Base-by-base conservation (phyloP, 75 land plant species). In the Cupressus sempervirens region DNA sequence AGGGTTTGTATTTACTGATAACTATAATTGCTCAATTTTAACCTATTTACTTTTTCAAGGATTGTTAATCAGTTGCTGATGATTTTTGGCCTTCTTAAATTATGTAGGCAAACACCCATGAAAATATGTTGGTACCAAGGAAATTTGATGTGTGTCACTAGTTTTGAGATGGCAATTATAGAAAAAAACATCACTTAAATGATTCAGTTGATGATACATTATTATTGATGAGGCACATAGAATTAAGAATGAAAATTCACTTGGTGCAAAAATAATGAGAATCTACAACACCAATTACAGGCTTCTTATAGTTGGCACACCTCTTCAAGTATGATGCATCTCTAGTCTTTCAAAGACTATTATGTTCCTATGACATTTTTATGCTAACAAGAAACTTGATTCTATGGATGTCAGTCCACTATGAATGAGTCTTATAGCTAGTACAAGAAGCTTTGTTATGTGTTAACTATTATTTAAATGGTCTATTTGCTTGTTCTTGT, bases 201-300 rank as follows among this genome's bases (percentile, higher is more conserved):
- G n/a, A n/a, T n/a, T n/a, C n/a, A n/a, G n/a, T n/a, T n/a, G n/a
- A n/a, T n/a, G 99, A 18, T 98, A 98, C 85, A 93, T 98, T 54
- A 96, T 98, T 23, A 98, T 98, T 87, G 99, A 98, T 87, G 99
- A 98, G 88, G 99, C 99, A 29, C 99, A 98, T 89, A 90, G 99
- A 38, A 98, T 98, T 18, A 98, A 98, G 87, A 98, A 98, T 85
- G 99, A 98, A 82, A 96, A 97, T 83, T 98, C 99, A 16, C 95
- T 98, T 85, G 93, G 96, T 32, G 93, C 99, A n/a, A 98, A 96
- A 84, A 98, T 98, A 82, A 98, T 98, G 99, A 91, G 99, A 30
- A 87, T 98, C 18, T 98, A 92, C 85, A 93, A 84, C 70, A 98
- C 99, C 34, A 98, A 98, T 84, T 98, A 95, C 58, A 93, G 99